Percentiles rank a stretch among this genome's conserved stretches.
phyloP scores from a whole-genome alignment of 805 yeast genomes.

The Kodamaea hsintzibuensis region DNA sequence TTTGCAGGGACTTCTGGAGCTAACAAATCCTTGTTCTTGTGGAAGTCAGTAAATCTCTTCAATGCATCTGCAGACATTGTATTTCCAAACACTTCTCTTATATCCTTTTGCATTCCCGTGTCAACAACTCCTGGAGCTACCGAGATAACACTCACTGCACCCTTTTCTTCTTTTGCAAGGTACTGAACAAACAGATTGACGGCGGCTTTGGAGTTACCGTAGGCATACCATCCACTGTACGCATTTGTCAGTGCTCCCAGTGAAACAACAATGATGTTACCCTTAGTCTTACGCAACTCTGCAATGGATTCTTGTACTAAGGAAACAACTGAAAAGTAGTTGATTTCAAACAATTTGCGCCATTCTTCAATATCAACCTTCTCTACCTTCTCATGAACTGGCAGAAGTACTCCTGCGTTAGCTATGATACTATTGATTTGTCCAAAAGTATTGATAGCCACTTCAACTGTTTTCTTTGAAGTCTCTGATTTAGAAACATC shows the following conservation, averaged over 20 bases:
- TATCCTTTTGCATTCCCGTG: slow-evolving; percentile 82
- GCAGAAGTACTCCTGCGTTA: slow-evolving; percentile 83
- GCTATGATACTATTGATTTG: slow-evolving; percentile 63
- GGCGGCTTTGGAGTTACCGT: slow-evolving; percentile 91
- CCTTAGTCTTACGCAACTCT: slow-evolving; percentile 52
- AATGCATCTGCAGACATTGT: slow-evolving; percentile 63
- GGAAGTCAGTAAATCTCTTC: slow-evolving; percentile 63
- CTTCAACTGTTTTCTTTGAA: slow-evolving; percentile 38
- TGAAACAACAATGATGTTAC: slow-evolving; percentile 75
- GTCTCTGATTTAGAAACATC: slow-evolving; percentile 54
- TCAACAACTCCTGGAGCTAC: slow-evolving; percentile 96
- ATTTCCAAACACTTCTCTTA: slow-evolving; percentile 61
- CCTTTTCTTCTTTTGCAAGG: slow-evolving; percentile 65
- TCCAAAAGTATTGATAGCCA: slow-evolving; percentile 54
- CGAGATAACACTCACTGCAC: slow-evolving; percentile 54
- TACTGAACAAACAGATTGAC: slow-evolving; percentile 72
- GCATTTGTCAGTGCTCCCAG: slow-evolving; percentile 80
- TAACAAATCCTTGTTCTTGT: slow-evolving; percentile 56
- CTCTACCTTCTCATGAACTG: slow-evolving; percentile 56
- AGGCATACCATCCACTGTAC: slow-evolving; percentile 81
- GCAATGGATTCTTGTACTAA: slow-evolving; percentile 60
- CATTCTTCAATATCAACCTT: slow-evolving; percentile 57
- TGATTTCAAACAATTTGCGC: slow-evolving; percentile 69
- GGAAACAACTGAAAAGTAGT: slow-evolving; percentile 72
- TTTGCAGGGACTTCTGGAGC: slow-evolving; percentile 73